A percentile compares a stretch with the other conserved stretches of the same genome.
Evolutionary conservation across 495 filamentous ascomycete genomes (phyloP).

Genomic region (Talaromyces borbonicus): DNA sequence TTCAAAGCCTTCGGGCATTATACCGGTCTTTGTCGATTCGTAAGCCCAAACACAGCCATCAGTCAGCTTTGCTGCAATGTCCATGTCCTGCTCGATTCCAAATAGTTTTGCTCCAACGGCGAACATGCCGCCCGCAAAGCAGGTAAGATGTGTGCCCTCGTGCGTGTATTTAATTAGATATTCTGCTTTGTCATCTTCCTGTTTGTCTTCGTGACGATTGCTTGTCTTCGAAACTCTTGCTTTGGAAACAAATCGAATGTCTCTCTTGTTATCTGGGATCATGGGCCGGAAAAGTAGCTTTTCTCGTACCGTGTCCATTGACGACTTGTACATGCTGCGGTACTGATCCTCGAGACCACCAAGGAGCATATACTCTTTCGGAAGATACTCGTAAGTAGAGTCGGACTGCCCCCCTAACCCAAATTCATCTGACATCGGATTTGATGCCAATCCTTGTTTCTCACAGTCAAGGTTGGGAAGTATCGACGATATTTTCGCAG

Average conservation of each 20-base stretch:
- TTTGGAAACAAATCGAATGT: conserved; percentile 64
- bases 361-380: conserved; percentile 67
- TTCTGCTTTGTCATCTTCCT: conserved; percentile 14
- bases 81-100: conserved; percentile 63
- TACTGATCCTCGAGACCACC: conserved; percentile 80
- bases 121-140: conserved; percentile 92
- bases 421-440: conserved; percentile 34
- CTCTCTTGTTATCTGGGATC: conserved; percentile 54
- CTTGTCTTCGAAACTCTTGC: conserved; percentile 31
- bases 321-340: conserved; percentile 65
- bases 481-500: not conserved
- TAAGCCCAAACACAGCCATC: conserved; percentile 96
- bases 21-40: conserved; percentile 64
- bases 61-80: conserved; percentile 71
- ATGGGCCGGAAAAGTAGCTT: conserved; percentile 80
- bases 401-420: conserved; percentile 78
- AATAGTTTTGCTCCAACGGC: conserved; percentile 86
- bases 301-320: conserved; percentile 59
- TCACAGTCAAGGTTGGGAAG: conserved; percentile 32
- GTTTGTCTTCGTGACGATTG: conserved; percentile 9
- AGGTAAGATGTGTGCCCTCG: conserved; percentile 71
- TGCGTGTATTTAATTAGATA: conserved; percentile 33
- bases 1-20: conserved; percentile 77
- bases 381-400: conserved; percentile 90
- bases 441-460: conserved; percentile 39